Evolutionary conservation across 108 stramenopile species (phyloP).

Genomic region (Skeletonema tropicum): DNA sequence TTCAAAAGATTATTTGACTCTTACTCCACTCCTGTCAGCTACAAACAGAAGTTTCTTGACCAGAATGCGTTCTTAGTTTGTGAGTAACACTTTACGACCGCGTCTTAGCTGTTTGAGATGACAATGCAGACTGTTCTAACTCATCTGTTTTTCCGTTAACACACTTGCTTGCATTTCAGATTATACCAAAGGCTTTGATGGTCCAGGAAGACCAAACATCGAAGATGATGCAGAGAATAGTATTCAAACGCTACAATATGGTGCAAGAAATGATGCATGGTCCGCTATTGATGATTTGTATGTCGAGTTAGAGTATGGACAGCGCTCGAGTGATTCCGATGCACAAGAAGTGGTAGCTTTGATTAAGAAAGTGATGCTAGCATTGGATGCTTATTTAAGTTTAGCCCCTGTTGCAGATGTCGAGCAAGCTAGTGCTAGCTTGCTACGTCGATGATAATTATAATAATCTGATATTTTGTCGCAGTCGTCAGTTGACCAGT

Average conservation of each 20-base stretch:
- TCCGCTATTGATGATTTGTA: constrained; percentile 66
- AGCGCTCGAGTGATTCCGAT: constrained; percentile 4
- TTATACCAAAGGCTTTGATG: constrained; percentile 88
- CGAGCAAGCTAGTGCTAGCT: constrained; percentile 12
- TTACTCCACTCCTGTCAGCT: constrained; percentile 76
- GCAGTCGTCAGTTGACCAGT: neutral
- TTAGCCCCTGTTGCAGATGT: constrained; percentile 41
- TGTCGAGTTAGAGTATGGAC: constrained; percentile 60
- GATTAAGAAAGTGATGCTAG: constrained; percentile 4
- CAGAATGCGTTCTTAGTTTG: constrained; percentile 87
- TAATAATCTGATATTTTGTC: neutral
- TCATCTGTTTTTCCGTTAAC: neutral
- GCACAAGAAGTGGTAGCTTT: constrained; percentile 22
- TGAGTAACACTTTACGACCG: neutral
- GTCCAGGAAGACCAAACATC: constrained; percentile 66
- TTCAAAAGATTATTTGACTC: constrained; percentile 85
- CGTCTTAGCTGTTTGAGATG: neutral
- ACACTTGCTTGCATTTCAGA: constrained; percentile 19
- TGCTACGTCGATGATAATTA: neutral
- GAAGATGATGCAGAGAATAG: constrained; percentile 57
- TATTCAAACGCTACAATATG: constrained; percentile 77
- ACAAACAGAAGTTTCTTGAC: constrained; percentile 87
- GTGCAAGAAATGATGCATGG: constrained; percentile 84
- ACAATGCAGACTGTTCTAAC: neutral
- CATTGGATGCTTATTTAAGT: constrained; percentile 39